These are phyloP conservation scores for Juglanconis juglandina DNA, from an alignment of 2,329 filamentous ascomycete genomes.

Conservation along the genomic window DNA sequence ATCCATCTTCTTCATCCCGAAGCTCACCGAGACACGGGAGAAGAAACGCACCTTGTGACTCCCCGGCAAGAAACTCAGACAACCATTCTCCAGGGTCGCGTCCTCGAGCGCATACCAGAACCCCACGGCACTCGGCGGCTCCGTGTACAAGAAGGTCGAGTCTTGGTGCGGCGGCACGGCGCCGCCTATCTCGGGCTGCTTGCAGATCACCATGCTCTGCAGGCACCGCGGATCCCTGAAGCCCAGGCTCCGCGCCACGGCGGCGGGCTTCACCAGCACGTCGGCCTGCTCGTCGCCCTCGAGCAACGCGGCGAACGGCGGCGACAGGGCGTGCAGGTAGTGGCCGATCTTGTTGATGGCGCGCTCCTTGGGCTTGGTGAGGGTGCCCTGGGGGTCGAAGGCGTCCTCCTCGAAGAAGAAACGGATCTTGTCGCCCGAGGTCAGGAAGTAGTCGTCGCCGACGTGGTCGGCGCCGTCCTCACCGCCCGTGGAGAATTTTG, in stretches of 20 bases:
- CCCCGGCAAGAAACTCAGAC: conserved; percentile 79
- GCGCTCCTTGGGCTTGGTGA: conserved; percentile 74
- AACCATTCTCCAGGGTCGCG: conserved; percentile 81
- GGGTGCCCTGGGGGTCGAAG: conserved; percentile 61
- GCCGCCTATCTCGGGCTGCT: conserved; percentile 93
- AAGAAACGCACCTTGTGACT: conserved; percentile 55
- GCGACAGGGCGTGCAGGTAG: conserved; percentile 66
- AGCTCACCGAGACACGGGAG: neutral
- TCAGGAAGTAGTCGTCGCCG: conserved; percentile 91
- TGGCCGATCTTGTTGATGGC: conserved; percentile 91
- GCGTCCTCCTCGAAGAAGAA: conserved; percentile 98
- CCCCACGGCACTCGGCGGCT: conserved; percentile 83
- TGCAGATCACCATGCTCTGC: conserved; percentile 98
- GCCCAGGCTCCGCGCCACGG: conserved; percentile 67
- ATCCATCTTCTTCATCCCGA: neutral
- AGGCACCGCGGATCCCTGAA: conserved; percentile 74
- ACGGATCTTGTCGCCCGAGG: conserved; percentile 83
- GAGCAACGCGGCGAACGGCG: conserved; percentile 60
- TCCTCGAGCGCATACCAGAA: conserved; percentile 99
- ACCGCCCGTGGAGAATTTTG: conserved; percentile 85
- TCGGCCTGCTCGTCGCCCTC: conserved; percentile 42
- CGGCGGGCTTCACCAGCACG: conserved; percentile 43
- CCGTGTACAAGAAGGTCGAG: conserved; percentile 86
- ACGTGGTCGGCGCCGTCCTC: conserved; percentile 66
- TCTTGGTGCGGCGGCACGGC: conserved; percentile 91